Evolutionary conservation across 1,284 basidiomycete species (phyloP).

Genomic region (Vanrija pseudolonga): DNA sequence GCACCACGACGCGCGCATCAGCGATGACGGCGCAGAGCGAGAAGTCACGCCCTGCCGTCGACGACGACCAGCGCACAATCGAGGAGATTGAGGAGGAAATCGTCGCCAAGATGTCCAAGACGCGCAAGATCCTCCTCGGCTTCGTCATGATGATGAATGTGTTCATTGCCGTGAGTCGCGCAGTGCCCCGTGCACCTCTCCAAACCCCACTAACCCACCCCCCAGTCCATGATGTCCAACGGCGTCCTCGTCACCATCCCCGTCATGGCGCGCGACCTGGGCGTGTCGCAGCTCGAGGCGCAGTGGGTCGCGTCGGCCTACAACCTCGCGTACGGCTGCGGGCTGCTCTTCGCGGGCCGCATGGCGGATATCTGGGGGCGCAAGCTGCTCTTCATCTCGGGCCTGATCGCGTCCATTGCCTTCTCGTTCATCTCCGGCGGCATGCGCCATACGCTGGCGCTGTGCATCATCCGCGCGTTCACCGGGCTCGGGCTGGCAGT

Average conservation of each 20-base stretch:
- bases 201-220: not conserved
- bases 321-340: conserved; percentile 45
- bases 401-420: conserved; percentile 16
- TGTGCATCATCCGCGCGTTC: conserved; percentile 26
- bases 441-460: conserved; percentile 10
- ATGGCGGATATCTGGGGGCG: conserved; percentile 48
- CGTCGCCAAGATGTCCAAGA: not conserved
- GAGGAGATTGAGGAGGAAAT: not conserved
- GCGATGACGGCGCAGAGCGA: not conserved
- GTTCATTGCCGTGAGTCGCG: conserved; percentile 20
- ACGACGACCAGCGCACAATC: not conserved
- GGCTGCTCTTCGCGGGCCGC: conserved; percentile 46
- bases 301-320: conserved; percentile 49
- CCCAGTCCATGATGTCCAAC: conserved; percentile 12
- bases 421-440: conserved; percentile 24
- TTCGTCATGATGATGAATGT: conserved; percentile 24
- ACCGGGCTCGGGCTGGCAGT: conserved; percentile 21
- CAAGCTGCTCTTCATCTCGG: conserved; percentile 39
- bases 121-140: conserved; percentile 17
- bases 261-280: conserved; percentile 38
- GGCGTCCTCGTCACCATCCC: conserved; percentile 36
- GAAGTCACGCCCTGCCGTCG: not conserved
- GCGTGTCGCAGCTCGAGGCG: conserved; percentile 30
- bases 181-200: too few relatives aligned
- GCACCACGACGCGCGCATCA: too few relatives aligned